Percentiles rank a stretch among this genome's conserved stretches.
These are phyloP conservation scores for Arthrobotrys iridis DNA, from an alignment of 2,329 filamentous ascomycete species.

Conservation along the genomic window DNA sequence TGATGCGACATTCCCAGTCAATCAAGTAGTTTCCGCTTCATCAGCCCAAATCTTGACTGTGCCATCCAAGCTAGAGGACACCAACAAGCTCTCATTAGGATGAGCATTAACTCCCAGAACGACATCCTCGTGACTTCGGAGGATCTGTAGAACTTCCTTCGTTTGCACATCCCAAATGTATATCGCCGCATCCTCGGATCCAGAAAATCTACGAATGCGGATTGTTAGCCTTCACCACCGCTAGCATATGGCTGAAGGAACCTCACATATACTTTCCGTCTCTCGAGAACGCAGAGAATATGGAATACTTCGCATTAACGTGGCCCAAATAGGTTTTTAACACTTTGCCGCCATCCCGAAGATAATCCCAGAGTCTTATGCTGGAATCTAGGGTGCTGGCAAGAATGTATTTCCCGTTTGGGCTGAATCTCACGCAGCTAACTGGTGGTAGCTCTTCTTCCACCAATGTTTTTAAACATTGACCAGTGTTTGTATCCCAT, in stretches of 20 bases:
- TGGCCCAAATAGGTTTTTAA: constrained; percentile 98
- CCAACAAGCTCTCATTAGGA: constrained; percentile 67
- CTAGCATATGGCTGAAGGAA: not conserved
- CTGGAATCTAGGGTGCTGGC: constrained; percentile 92
- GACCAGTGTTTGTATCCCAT: constrained; percentile 94
- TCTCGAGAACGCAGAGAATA: constrained; percentile 74
- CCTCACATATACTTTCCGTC: constrained; percentile 64
- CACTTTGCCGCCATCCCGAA: constrained; percentile 76
- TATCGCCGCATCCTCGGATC: constrained; percentile 73
- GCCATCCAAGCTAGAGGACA: constrained; percentile 71
- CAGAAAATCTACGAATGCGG: constrained; percentile 60
- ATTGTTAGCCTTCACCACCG: constrained; percentile 56
- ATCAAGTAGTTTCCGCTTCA: constrained; percentile 48
- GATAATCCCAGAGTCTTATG: constrained; percentile 93
- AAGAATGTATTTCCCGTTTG: constrained; percentile 91
- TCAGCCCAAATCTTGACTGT: constrained; percentile 72
- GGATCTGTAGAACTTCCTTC: constrained; percentile 80
- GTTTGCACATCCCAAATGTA: constrained; percentile 89
- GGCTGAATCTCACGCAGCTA: constrained; percentile 87
- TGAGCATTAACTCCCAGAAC: constrained; percentile 72
- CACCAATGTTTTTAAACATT: constrained; percentile 92
- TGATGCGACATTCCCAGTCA: not conserved
- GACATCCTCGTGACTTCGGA: constrained; percentile 69
- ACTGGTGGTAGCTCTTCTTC: constrained; percentile 96
- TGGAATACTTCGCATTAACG: constrained; percentile 80